Percentiles rank a stretch among this genome's conserved stretches.
Conservation (phyloP, 1,139 yeast species). For the Groenewaldozyma auringiensis region DNA sequence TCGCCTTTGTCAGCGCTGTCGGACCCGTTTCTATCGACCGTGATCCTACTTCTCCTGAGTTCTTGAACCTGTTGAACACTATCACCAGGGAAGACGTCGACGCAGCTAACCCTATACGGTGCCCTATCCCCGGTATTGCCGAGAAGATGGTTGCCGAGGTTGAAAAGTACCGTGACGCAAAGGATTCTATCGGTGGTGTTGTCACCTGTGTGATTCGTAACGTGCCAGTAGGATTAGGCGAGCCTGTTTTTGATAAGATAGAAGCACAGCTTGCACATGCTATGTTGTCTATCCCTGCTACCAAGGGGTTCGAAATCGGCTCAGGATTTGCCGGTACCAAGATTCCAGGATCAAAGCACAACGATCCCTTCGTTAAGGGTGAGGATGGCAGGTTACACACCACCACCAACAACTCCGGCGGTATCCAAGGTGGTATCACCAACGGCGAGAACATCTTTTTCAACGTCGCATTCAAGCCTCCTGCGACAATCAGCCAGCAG, state of each 20-base stretch:
- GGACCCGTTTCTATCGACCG: constrained; percentile 74
- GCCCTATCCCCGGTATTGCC: constrained; percentile 71
- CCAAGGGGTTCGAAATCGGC: constrained; percentile 96
- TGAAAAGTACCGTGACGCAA: constrained; percentile 74
- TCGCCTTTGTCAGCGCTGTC: constrained; percentile 90
- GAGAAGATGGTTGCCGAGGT: constrained; percentile 80
- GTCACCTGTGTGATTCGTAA: constrained; percentile 96
- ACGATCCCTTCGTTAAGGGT: constrained; percentile 61
- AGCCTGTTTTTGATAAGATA: constrained; percentile 92
- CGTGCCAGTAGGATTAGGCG: constrained; percentile 90
- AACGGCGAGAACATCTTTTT: constrained; percentile 94
- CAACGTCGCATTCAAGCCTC: constrained; percentile 94
- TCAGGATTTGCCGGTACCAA: constrained; percentile 88
- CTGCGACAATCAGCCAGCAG: constrained; percentile 93
- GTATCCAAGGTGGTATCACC: constrained; percentile 95
- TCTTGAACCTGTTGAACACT: constrained; percentile 58
- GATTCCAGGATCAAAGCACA: constrained; percentile 89
- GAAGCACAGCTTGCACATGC: constrained; percentile 96
- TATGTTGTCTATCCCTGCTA: constrained; percentile 94
- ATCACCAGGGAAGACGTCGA: constrained; percentile 88
- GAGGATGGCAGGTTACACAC: constrained; percentile 58
- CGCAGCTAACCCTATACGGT: constrained; percentile 80
- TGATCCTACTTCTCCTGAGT: constrained; percentile 55
- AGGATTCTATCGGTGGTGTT: constrained; percentile 95
- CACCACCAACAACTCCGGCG: constrained; percentile 87